Percentiles rank a stretch among this genome's conserved stretches.
phyloP scores from a whole-genome alignment of 78 protist species.

The Pelomyxa schiedti region DNA sequence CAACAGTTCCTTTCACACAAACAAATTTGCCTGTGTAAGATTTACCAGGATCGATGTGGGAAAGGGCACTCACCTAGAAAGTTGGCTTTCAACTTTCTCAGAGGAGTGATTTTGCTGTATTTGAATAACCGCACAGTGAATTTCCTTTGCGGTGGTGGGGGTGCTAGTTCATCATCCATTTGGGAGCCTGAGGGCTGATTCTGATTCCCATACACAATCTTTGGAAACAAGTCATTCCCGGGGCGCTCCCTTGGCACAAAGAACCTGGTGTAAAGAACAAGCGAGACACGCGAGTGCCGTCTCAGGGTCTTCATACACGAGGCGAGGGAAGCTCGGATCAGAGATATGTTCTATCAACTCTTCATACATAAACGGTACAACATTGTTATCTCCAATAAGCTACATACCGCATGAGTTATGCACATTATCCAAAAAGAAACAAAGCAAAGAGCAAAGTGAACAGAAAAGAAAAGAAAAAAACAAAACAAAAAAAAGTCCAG shows the following conservation, averaged over 20 bases:
- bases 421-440: no score
- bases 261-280: constrained; percentile 5
- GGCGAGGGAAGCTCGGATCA: background rate
- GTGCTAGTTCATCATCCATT: background rate
- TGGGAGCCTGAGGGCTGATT: no score
- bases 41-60: no score
- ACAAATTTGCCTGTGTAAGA: constrained; percentile 58
- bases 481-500: no score
- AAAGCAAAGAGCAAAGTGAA: no score
- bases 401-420: no score
- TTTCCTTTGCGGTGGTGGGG: constrained; percentile 5
- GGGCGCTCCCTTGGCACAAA: background rate
- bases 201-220: no score
- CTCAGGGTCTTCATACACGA: constrained; percentile 24
- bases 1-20: constrained; percentile 73
- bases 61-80: no score
- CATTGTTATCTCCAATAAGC: no score
- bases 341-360: no score
- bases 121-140: constrained; percentile 9
- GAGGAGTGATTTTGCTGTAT: constrained; percentile 1
- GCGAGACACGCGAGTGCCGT: constrained; percentile 37
- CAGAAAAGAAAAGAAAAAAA: no score
- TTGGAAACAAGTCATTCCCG: background rate
- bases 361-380: no score
- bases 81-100: constrained; percentile 3